Evolutionary conservation across 2,329 filamentous ascomycete genomes (phyloP).

Genomic region (Paecilomyces fulvus): DNA sequence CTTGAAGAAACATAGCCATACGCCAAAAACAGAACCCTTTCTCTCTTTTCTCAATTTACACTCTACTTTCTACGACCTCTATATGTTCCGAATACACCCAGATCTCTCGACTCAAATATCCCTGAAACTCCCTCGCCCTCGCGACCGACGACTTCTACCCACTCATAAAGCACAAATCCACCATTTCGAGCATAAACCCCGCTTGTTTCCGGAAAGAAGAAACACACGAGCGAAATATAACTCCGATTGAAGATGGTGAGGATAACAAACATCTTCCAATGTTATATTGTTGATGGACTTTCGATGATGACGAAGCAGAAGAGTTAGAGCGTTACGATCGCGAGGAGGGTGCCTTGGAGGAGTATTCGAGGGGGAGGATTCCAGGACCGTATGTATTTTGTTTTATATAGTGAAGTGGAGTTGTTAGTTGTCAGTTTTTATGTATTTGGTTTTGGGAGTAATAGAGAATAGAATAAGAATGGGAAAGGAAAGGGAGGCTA

Average conservation of each 20-base stretch:
- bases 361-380: conserved; percentile 11
- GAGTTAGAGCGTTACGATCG: conserved; percentile 36
- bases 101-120: not conserved
- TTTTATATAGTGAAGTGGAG: too few relatives aligned
- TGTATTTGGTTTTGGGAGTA: too few relatives aligned
- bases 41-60: too few relatives aligned
- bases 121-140: conserved; percentile 2
- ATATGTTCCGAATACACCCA: not conserved
- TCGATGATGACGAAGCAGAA: conserved; percentile 50
- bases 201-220: conserved; percentile 3
- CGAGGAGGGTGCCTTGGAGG: conserved; percentile 8
- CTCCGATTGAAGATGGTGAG: conserved; percentile 5
- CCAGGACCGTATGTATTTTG: conserved; percentile 10
- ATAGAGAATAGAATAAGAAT: not conserved
- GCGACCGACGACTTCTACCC: conserved; percentile 1
- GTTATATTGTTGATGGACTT: conserved; percentile 23
- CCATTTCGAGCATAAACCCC: conserved; percentile 2
- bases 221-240: conserved; percentile 9
- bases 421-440: too few relatives aligned
- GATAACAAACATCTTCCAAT: conserved; percentile 1
- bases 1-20: too few relatives aligned
- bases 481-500: not conserved
- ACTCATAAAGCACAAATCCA: conserved; percentile 4
- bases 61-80: not conserved
- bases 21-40: too few relatives aligned